Evolutionary conservation across 2,329 filamentous ascomycete species (phyloP).

Genomic region (Esteya vermicola): DNA sequence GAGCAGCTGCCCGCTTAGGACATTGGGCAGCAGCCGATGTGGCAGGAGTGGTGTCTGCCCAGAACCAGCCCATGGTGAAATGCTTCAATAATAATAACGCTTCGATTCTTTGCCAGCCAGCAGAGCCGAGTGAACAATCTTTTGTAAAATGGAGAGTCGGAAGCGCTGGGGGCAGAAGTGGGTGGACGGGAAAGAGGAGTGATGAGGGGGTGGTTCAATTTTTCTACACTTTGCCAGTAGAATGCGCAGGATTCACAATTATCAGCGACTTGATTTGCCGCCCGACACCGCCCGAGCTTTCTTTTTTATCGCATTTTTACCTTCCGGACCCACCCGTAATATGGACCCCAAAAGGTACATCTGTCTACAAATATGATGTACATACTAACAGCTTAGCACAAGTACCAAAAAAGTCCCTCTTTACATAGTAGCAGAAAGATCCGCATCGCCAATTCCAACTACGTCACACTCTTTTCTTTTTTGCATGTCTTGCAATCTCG

Average conservation of each 20-base stretch:
- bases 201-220: too few relatives aligned
- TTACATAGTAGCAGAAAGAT: too few relatives aligned
- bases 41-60: constrained; percentile 33
- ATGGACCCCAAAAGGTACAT: neutral
- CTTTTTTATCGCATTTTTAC: neutral
- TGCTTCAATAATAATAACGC: too few relatives aligned
- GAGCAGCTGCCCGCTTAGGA: neutral
- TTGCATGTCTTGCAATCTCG: neutral
- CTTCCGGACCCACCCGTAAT: constrained; percentile 2
- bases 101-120: too few relatives aligned
- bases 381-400: neutral
- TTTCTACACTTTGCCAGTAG: neutral
- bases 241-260: too few relatives aligned
- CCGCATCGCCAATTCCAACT: neutral
- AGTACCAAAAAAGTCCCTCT: too few relatives aligned
- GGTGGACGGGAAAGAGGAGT: too few relatives aligned
- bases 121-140: constrained; percentile 2
- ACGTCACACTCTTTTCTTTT: neutral
- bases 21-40: constrained; percentile 6
- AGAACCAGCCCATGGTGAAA: constrained; percentile 47
- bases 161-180: too few relatives aligned
- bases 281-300: constrained; percentile 5
- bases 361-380: too few relatives aligned
- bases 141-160: neutral
- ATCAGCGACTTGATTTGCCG: constrained; percentile 7